Conservation (phyloP, 805 yeast genomes). For the Zygotorulaspora florentina region DNA sequence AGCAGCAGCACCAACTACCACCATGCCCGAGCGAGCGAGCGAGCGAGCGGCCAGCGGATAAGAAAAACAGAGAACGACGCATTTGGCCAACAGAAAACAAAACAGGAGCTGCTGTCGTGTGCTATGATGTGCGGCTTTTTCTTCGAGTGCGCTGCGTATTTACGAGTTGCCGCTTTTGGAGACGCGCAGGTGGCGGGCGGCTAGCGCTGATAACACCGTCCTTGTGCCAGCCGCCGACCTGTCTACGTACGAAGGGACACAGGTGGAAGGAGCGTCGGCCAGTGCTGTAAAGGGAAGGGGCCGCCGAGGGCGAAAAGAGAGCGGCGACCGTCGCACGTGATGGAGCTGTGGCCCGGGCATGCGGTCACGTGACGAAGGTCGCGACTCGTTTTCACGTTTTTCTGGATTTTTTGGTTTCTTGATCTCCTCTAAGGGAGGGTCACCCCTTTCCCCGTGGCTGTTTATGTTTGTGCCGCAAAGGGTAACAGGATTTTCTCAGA, state of each 20-base stretch:
- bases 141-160: neutral
- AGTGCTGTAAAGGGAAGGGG: no score
- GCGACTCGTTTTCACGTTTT: no score
- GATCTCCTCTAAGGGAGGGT: no score
- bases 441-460: neutral
- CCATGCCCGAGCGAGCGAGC: neutral
- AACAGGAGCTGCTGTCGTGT: neutral
- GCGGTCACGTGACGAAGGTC: no score
- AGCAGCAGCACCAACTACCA: neutral
- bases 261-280: no score
- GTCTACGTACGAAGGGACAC: neutral
- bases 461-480: constrained; percentile 4
- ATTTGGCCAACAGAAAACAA: neutral
- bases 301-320: no score
- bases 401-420: no score
- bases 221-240: constrained; percentile 1
- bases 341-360: neutral
- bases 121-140: neutral
- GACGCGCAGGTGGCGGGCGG: neutral
- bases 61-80: neutral
- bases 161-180: no score
- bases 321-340: no score
- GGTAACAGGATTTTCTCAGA: constrained; percentile 1
- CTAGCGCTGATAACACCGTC: neutral
- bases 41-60: constrained; percentile 1